phyloP scores from a whole-genome alignment of 495 filamentous ascomycete genomes.

The Xylaria cubensis region DNA sequence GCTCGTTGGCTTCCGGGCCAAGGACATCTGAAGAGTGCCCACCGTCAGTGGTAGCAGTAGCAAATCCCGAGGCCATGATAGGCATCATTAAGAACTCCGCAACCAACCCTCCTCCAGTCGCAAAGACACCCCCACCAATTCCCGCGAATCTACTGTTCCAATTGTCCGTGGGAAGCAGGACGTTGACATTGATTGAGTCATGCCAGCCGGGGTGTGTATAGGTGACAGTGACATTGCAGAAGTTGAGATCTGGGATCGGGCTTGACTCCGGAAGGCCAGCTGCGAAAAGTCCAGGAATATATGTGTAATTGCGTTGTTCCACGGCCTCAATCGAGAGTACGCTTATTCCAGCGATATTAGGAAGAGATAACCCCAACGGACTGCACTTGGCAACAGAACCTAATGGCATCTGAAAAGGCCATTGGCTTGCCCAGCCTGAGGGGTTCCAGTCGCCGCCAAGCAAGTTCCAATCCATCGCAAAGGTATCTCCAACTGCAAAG shows the following conservation, averaged over 20 bases:
- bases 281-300: conserved; percentile 11
- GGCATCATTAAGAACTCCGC: conserved; percentile 33
- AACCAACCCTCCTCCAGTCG: conserved; percentile 35
- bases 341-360: conserved; percentile 11
- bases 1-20: conserved; percentile 4
- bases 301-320: conserved; percentile 20
- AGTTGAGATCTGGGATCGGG: conserved; percentile 23
- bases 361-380: conserved; percentile 7
- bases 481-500: background rate
- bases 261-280: conserved; percentile 1
- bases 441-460: conserved; percentile 18
- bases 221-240: conserved; percentile 54
- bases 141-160: conserved; percentile 54
- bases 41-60: conserved; percentile 49
- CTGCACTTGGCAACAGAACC: conserved; percentile 10
- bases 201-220: conserved; percentile 52
- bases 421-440: conserved; percentile 13
- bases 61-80: conserved; percentile 46
- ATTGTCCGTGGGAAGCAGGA: conserved; percentile 46
- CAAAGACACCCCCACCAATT: conserved; percentile 54
- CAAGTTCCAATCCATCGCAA: conserved; percentile 10
- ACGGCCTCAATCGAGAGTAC: conserved; percentile 12
- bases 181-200: conserved; percentile 44
- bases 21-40: conserved; percentile 39
- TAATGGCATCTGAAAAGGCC: conserved; percentile 8